Evolutionary conservation across 1,284 basidiomycete species (phyloP), one percentile per base, ranked within the genome.

Genomic region (Ceratobasidium sp.): DNA sequence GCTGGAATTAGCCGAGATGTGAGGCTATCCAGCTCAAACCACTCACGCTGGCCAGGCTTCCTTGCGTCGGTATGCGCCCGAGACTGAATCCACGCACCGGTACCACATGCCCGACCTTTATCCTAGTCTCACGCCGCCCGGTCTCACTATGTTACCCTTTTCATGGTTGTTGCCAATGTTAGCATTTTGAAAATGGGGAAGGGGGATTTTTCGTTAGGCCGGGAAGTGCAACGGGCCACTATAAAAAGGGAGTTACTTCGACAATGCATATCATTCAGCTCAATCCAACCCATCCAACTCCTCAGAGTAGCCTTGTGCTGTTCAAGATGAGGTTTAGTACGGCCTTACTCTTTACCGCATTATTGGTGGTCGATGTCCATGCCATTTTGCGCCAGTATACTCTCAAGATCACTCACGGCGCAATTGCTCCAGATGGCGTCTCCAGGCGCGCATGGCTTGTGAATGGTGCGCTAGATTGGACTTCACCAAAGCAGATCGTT

Each of bases 361-460:
- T 34, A 14, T 26, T 55, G 62, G 45, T 48, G 14, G 57, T 23
- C 10, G 3, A 48, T 14, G 64, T 69, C n/a, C 48, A 48, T 1
- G 72, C 65, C 1, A 41, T 60, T 8, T 43, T 73, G 26, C 57
- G 57, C 10, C 41, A 61, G 48, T 71, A 61, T 41, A 65, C 64
- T 26, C 65, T 71, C 26, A 43, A 39, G 18, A 26, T 73, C 28
- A 73, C 72, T 18, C 36, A 48, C 23, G 64, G 57, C 12, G 62
- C 64, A 9, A 46, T 58, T 36, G 72, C 72, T 30, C 65, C 57
- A 18, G 72, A 73, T 36, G 58, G 72, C 21, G 72, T 71, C 18
- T 59, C 67, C 43, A 34, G 67, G 5, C 28, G 45, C 23, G 67
- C 50, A 1, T 72, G 59, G 55, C 59, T 61, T 34, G 45, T 62